phyloP scores from a whole-genome alignment of 2,329 filamentous ascomycete genomes.

The Drechmeria coniospora region DNA sequence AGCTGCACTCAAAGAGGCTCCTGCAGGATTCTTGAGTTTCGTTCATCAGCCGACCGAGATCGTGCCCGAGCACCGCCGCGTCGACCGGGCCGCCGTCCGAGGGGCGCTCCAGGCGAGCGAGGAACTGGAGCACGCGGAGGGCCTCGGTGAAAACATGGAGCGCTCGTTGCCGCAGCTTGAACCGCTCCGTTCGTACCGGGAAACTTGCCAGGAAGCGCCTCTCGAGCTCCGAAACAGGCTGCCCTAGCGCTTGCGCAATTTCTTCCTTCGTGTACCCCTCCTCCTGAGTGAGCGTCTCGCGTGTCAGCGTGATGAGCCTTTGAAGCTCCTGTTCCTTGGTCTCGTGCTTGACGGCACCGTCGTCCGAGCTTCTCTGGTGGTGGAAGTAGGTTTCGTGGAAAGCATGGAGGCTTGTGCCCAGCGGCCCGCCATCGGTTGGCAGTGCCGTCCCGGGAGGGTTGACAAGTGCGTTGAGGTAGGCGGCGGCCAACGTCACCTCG shows the following conservation, averaged over 20 bases:
- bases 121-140: conserved; percentile 70
- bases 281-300: conserved; percentile 57
- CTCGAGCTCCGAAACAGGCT: conserved; percentile 58
- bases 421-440: conserved; percentile 62
- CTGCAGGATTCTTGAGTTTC: conserved; percentile 78
- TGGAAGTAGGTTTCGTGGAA: conserved; percentile 75
- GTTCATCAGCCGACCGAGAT: conserved; percentile 74
- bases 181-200: conserved; percentile 72
- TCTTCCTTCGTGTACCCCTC: conserved; percentile 82
- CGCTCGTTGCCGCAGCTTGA: conserved; percentile 77
- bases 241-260: conserved; percentile 55
- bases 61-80: conserved; percentile 44
- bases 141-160: conserved; percentile 87
- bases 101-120: conserved; percentile 52
- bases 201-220: conserved; percentile 72
- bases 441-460: conserved; percentile 44
- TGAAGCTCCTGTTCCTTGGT: conserved; percentile 52
- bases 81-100: conserved; percentile 27
- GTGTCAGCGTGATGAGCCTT: conserved; percentile 53
- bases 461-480: conserved; percentile 43
- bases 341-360: conserved; percentile 25
- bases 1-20: conserved; percentile 81
- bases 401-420: conserved; percentile 69
- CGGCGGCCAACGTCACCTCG: conserved; percentile 80
- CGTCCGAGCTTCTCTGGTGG: conserved; percentile 21